These are phyloP conservation scores for Salvia rosmarinus DNA, from an alignment of 257 asterid genomes.

Conservation along the genomic window DNA sequence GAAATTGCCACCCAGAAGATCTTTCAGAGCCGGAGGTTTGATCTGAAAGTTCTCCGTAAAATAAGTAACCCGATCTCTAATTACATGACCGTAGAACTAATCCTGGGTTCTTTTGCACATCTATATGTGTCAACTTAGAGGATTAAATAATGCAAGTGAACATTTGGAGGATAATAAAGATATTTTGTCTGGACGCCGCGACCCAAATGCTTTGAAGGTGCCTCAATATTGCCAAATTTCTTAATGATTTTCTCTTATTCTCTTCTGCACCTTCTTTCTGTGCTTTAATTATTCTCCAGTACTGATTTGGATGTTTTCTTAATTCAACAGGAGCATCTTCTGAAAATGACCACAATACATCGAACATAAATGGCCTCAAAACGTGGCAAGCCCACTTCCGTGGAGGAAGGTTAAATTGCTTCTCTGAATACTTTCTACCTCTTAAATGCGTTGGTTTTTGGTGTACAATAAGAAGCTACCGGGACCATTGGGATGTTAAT, in stretches of 20 bases:
- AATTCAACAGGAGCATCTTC: slow-evolving; percentile 76
- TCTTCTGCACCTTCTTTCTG: slow-evolving; percentile 5
- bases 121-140: slow-evolving; percentile 56
- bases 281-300: neutral
- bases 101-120: slow-evolving; percentile 23
- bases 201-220: slow-evolving; percentile 85
- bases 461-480: neutral
- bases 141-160: slow-evolving; percentile 49
- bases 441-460: neutral
- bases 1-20: slow-evolving; percentile 84
- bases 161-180: slow-evolving; percentile 53
- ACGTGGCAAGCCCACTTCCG: slow-evolving; percentile 65
- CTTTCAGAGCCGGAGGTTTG: slow-evolving; percentile 84
- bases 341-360: slow-evolving; percentile 79
- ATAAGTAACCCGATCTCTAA: neutral
- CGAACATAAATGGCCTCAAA: slow-evolving; percentile 73
- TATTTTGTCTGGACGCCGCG: slow-evolving; percentile 79
- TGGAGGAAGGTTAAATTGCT: slow-evolving; percentile 69
- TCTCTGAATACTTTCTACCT: neutral
- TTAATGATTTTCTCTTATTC: neutral
- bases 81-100: slow-evolving; percentile 17
- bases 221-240: slow-evolving; percentile 21
- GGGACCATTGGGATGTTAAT: neutral
- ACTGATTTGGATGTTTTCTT: slow-evolving; percentile 13
- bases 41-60: slow-evolving; percentile 22